Conservation (phyloP, 192 early-diverging fungal genomes). For the Coemansia guatemalensis region DNA sequence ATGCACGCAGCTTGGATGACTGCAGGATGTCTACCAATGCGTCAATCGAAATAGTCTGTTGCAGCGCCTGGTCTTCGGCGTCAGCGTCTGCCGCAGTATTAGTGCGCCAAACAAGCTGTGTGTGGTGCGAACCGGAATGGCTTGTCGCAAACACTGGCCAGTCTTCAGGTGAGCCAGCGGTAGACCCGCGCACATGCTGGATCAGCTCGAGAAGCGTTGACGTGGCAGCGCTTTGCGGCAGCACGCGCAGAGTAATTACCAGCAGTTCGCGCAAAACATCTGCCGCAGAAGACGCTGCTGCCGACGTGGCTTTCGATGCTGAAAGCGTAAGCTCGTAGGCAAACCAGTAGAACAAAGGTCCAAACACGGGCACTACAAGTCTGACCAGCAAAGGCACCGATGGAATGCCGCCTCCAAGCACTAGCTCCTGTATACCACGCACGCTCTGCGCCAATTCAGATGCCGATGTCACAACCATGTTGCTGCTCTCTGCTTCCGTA, state of each 20-base stretch:
- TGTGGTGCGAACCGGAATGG: neutral
- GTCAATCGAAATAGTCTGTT: slow-evolving; percentile 59
- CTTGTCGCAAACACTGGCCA: slow-evolving; percentile 33
- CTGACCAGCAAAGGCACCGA: slow-evolving; percentile 57
- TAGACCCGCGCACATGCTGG: slow-evolving; percentile 20
- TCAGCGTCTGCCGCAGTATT: neutral
- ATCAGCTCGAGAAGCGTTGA: slow-evolving; percentile 27
- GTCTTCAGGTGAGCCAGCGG: slow-evolving; percentile 18
- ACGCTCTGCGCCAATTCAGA: slow-evolving; percentile 49
- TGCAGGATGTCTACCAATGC: slow-evolving; percentile 66
- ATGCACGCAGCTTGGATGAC: slow-evolving; percentile 53
- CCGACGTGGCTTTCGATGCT: slow-evolving; percentile 23
- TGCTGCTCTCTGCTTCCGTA: neutral
- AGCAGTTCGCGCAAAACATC: slow-evolving; percentile 47
- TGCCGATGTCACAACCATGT: slow-evolving; percentile 35
- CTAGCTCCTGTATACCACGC: slow-evolving; percentile 53
- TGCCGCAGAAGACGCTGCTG: slow-evolving; percentile 43
- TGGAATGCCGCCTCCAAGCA: slow-evolving; percentile 63
- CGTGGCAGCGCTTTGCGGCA: slow-evolving; percentile 26
- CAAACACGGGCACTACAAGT: slow-evolving; percentile 55
- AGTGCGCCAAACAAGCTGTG: slow-evolving; percentile 10
- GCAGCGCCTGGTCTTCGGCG: slow-evolving; percentile 7
- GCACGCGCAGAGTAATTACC: slow-evolving; percentile 9
- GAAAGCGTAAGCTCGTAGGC: slow-evolving; percentile 47
- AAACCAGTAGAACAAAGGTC: slow-evolving; percentile 60